Conservation (phyloP, 2,329 filamentous ascomycete genomes). For the Sclerotinia subarctica region DNA sequence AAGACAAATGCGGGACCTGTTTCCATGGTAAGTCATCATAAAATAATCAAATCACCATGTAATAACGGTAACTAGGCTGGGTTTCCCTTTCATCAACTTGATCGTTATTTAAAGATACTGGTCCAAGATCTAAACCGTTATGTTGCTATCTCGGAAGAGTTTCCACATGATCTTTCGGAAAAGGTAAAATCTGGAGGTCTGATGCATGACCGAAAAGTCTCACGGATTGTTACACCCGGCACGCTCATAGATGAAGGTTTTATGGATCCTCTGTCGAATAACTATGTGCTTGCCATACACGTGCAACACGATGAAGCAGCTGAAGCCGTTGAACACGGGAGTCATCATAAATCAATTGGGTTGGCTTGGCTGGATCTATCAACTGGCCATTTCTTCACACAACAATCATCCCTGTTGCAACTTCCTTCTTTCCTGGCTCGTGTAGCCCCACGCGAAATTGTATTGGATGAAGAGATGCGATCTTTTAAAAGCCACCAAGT, state of each 20-base stretch:
- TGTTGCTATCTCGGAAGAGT: conserved; percentile 93
- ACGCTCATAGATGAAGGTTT: conserved; percentile 98
- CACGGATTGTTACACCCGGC: conserved; percentile 87
- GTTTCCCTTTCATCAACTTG: conserved; percentile 89
- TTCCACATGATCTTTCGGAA: conserved; percentile 67
- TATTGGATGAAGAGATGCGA: conserved; percentile 66
- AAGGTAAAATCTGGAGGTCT: conserved; percentile 73
- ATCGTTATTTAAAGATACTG: conserved; percentile 86
- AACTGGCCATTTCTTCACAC: conserved; percentile 90
- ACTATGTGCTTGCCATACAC: conserved; percentile 83
- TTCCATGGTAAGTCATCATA: conserved; percentile 64
- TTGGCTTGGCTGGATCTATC: conserved; percentile 94
- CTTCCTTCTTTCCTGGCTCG: conserved; percentile 80
- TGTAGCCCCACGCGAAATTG: conserved; percentile 78
- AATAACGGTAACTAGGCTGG: conserved; percentile 58
- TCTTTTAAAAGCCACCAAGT: conserved; percentile 58
- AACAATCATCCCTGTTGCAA: conserved; percentile 65
- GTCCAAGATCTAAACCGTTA: conserved; percentile 88
- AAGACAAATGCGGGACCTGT: conserved; percentile 76
- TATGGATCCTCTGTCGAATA: conserved; percentile 90
- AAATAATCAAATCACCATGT: neutral
- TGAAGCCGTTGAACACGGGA: neutral
- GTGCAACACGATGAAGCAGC: conserved; percentile 41
- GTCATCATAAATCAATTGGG: conserved; percentile 53
- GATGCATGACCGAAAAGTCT: conserved; percentile 79